These are phyloP conservation scores for Lentithecium fluviatile DNA, from an alignment of 495 filamentous ascomycete species.

Conservation along the genomic window DNA sequence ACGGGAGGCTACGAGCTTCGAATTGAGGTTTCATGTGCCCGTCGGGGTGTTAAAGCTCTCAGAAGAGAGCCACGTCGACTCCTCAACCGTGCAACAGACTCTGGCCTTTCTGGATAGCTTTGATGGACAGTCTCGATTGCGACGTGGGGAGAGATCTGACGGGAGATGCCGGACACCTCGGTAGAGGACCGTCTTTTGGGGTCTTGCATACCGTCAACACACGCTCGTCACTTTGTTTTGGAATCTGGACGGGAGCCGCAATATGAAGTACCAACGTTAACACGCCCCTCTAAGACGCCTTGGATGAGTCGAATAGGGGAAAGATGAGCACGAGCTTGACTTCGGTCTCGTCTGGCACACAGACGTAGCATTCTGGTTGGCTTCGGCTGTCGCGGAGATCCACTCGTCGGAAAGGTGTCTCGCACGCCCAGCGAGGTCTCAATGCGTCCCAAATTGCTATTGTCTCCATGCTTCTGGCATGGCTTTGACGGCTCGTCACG, in stretches of 20 bases:
- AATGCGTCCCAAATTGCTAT: slow-evolving; percentile 12
- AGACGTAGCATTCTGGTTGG: slow-evolving; percentile 30
- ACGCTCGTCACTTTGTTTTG: slow-evolving; percentile 16
- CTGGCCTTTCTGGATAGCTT: slow-evolving; percentile 43
- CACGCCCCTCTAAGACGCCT: slow-evolving; percentile 2
- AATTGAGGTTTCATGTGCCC: slow-evolving; percentile 42
- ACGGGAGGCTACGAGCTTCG: slow-evolving; percentile 33
- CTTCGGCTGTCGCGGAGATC: slow-evolving; percentile 29
- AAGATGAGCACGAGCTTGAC: slow-evolving; percentile 39
- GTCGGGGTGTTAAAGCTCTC: slow-evolving; percentile 41
- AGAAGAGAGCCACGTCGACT: slow-evolving; percentile 41
- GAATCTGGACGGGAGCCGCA: slow-evolving; percentile 21
- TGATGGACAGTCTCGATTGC: slow-evolving; percentile 20
- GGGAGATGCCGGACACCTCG: slow-evolving; percentile 39
- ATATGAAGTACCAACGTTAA: slow-evolving; percentile 24
- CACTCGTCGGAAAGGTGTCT: slow-evolving; percentile 42
- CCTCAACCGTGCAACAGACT: slow-evolving; percentile 40
- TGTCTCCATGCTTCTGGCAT: slow-evolving; percentile 18
- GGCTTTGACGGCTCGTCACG: slow-evolving; percentile 30
- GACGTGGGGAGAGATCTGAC: slow-evolving; percentile 35
- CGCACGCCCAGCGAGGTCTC: slow-evolving; percentile 36
- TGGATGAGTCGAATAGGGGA: slow-evolving; percentile 10
- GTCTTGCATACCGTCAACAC: slow-evolving; percentile 34
- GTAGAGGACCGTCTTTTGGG: slow-evolving; percentile 37
- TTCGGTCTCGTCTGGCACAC: slow-evolving; percentile 37